Base-by-base conservation (phyloP, 2,329 filamentous ascomycete species). In the Setomelanomma holmii region DNA sequence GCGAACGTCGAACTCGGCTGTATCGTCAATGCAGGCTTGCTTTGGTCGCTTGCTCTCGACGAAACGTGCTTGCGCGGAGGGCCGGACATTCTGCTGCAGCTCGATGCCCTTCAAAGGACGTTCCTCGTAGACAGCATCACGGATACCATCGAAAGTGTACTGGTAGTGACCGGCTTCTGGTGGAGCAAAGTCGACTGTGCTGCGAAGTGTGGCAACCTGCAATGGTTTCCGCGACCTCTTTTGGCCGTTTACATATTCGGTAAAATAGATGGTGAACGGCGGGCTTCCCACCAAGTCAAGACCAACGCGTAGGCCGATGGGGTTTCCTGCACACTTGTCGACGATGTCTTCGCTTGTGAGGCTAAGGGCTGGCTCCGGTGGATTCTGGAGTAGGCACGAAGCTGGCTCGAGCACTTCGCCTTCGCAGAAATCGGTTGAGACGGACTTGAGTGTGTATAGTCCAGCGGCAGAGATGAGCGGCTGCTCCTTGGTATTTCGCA, bases 311-410 rank as follows among this genome's bases (percentile, higher is more conserved):
- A 99, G 83, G 35, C 95, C 95, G 56, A 99, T 90, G 0, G 95
- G 91, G 68, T 92, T 96, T 41, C 93, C 92, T 30, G 93, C 93
- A 72, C 95, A 99, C 71, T 96, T 96, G 74, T 99, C 95, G 45
- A 91, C 89, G 38, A 99, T 92, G 56, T 92, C 88, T 63, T 96
- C 89, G 5, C 86, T 82, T 24, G 83, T 84, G 43, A 99, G 79
- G 4, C 85, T 81, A 51, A 99, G 74, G 49, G 88, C 86, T 8
- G 95, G 95, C 75, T 96, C 88, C 0, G 95, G 88, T 4, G 95
- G 95, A 61, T 98, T 99, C 60, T 96, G 82, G 47, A 99, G 79
- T 52, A 96, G 81, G 73, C 93, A 98, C n/a, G 93, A 95, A 2
- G 93, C 90, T 22, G 95, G 95, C 72, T 99, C 95, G 59, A 93